Base-by-base conservation (phyloP, 352 stramenopile genomes). In the Saprolegnia parasitica region DNA sequence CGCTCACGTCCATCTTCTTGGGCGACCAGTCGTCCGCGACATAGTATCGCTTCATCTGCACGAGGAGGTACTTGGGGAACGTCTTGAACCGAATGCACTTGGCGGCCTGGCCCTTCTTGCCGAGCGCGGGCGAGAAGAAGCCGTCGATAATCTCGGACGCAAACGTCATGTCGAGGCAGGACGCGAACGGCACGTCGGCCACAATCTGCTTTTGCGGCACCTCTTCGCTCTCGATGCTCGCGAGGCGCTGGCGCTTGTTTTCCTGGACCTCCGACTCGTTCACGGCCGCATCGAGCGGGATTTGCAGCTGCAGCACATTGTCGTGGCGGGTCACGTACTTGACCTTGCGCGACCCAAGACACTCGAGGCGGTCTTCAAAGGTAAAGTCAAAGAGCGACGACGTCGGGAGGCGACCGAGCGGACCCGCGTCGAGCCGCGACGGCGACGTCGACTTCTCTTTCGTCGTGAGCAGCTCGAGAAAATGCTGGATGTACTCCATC, bases 41-140 rank as follows among this genome's bases (percentile, higher is more conserved):
- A 74, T 98, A 96, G 73, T 99, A 99, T 13, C 97, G 86, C 46
- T 94, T 83, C 80, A 99, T 96, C 78, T 99, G 94, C 26, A 99
- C 75, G 23, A 98, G 76, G 32, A 99, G 77, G 74, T 99, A 99
- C 10, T 90, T 84, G 13, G 97, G 97, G 71, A 99, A 99, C 29
- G 93, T 98, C 46, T 81, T 77, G 72, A 99, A 95, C 18, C 93
- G 84, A 37, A 88, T 85, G 0, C 76, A 89, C 65, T 94, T 93
- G 45, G 92, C 80, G 0, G 87, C 87, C 16, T 85, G 71, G 9
- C 86, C 86, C 62, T 94, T 95, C 65, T 83, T 84, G 10, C 83
- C 78, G 13, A 86, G 94, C 15, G 84, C 87, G 1, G 80, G 72
- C 0, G 83, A 91, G 23, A 93, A 76, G 65, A 96, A 94, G 52